phyloP scores from a whole-genome alignment of 352 stramenopile genomes.

The Nothophytophthora sp. region DNA sequence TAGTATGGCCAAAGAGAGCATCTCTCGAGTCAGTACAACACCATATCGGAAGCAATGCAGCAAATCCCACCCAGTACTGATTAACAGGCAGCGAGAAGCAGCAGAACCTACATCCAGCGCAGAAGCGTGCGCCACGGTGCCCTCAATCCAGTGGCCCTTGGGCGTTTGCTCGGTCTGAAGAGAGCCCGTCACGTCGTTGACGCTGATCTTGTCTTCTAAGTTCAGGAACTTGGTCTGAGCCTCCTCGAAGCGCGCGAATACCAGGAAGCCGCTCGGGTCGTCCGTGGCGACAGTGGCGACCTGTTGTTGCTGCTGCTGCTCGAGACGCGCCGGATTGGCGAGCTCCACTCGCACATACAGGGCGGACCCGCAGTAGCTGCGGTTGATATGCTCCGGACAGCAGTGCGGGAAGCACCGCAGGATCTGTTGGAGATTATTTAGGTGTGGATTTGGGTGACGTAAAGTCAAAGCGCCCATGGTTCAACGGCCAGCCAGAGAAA shows the following conservation, averaged over 20 bases:
- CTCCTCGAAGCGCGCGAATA: slow-evolving; percentile 64
- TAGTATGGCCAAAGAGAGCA: not conserved
- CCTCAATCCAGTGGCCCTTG: slow-evolving; percentile 69
- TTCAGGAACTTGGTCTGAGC: slow-evolving; percentile 28
- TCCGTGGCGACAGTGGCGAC: slow-evolving; percentile 4
- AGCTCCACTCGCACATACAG: slow-evolving; percentile 42
- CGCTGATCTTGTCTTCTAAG: slow-evolving; percentile 29
- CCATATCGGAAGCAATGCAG: too few species aligned
- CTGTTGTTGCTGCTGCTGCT: slow-evolving; percentile 12
- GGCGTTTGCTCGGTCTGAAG: slow-evolving; percentile 62
- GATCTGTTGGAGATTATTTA: slow-evolving; percentile 54
- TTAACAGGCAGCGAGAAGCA: not conserved
- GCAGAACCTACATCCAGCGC: slow-evolving; percentile 15
- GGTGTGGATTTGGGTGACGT: too few species aligned
- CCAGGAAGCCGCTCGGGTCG: slow-evolving; percentile 22
- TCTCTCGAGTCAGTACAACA: slow-evolving; percentile 2
- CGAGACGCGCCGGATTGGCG: slow-evolving; percentile 14
- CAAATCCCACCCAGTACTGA: too few species aligned
- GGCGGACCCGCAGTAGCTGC: slow-evolving; percentile 68
- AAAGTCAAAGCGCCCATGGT: not conserved
- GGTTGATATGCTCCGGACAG: slow-evolving; percentile 61
- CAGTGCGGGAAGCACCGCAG: slow-evolving; percentile 75
- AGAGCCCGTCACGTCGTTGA: slow-evolving; percentile 27
- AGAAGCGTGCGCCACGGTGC: slow-evolving; percentile 20
- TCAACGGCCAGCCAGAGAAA: slow-evolving; percentile 1